Evolutionary conservation across 1,139 yeast species (phyloP), one percentile per base, ranked within the genome.

Genomic region (Zygosaccharomyces pseudobailii): DNA sequence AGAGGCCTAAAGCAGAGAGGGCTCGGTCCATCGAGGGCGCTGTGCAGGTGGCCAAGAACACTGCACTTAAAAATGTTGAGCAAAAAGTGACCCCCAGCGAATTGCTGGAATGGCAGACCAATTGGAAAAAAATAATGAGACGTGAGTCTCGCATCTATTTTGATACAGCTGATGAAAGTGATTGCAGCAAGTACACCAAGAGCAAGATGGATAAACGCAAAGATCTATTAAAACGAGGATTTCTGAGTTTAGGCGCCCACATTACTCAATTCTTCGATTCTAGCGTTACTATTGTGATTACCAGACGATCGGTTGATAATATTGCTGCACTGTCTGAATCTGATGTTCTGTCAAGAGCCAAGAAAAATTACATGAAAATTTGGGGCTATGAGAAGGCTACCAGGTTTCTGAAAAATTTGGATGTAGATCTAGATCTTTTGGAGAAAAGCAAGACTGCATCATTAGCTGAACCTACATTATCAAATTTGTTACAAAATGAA

Each of bases 321-420:
- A 53, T 63, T 7, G 66, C 62, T 30, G 63, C 61, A 5, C 67
- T 71, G 46, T 71, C 76, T 7, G 68, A 77, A 4, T 78, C 79
- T 43, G 95, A 86, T 64, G 79, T 87, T 22, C 77, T 87, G 55
- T 73, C 78, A 46, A 78, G 81, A 55, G 95, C 90, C 3, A 68
- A 73, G 28, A 71, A 71, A 50, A 75, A 75, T 50, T 58, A 55
- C 35, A 77, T 87, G 63, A 88, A 88, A 63, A 85, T 90, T 17
- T 90, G 97, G 97, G 81, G 84, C 42, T 83, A 80, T 59, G 95
- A 87, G 48, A 90, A 90, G 65, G 88, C 90, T 6, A 77, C 82
- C 58, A 72, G 97, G 42, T 89, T 92, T 62, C 72, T 90, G 62
- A 78, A 78, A 52, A 81, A 88, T 59, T 71, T 90, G 57, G 86